Percentiles rank a stretch among this genome's conserved stretches.
phyloP scores from a whole-genome alignment of 345 rosid genomes.

The Melastoma malabathricum region DNA sequence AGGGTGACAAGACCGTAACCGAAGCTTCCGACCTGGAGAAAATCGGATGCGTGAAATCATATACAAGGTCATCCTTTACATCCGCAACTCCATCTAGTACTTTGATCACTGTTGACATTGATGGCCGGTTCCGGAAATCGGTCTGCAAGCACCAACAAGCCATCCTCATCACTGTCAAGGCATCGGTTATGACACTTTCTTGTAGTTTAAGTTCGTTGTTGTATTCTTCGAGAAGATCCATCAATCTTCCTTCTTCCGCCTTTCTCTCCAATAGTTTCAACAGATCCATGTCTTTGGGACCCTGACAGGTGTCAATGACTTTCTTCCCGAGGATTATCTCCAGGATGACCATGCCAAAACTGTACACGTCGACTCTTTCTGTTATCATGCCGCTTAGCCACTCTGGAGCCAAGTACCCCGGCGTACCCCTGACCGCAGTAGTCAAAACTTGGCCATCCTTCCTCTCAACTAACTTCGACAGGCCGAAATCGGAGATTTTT shows the following conservation, averaged over 20 bases:
- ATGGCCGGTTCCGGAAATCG: neutral
- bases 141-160: conserved; percentile 6
- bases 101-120: conserved; percentile 3
- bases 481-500: conserved; percentile 5
- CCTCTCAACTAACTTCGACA: conserved; percentile 3
- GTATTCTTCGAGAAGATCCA: conserved; percentile 1
- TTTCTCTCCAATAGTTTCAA: conserved; percentile 1
- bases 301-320: neutral
- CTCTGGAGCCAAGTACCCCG: conserved; percentile 3
- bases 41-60: neutral
- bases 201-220: neutral
- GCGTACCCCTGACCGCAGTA: conserved; percentile 4
- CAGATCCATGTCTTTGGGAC: neutral
- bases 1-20: neutral
- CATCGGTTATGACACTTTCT: neutral
- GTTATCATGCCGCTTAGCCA: neutral
- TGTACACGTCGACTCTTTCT: neutral
- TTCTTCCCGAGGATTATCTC: conserved; percentile 4
- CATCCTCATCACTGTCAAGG: neutral
- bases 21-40: too few species aligned
- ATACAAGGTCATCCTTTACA: neutral
- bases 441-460: conserved; percentile 3
- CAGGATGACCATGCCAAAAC: conserved; percentile 1
- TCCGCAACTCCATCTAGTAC: conserved; percentile 3
- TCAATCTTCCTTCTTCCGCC: neutral